Evolutionary conservation across 2,329 filamentous ascomycete genomes (phyloP).

Genomic region (Epichloe sibirici): DNA sequence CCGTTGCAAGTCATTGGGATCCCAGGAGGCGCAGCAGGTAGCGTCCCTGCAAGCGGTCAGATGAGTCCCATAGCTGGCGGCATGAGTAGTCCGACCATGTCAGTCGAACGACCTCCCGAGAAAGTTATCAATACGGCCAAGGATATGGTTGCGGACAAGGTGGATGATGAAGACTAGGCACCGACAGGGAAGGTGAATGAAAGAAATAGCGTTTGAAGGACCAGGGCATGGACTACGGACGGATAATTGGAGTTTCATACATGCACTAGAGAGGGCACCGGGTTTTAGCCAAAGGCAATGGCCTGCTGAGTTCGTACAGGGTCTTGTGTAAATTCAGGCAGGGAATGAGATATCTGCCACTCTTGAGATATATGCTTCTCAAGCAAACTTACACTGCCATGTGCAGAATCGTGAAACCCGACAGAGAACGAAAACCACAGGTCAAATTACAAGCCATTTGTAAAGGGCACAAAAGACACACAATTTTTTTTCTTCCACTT

Average conservation of each 20-base stretch:
- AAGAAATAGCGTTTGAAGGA: neutral
- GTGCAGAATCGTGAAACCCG: neutral
- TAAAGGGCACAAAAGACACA: neutral
- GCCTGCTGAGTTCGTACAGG: too few species aligned
- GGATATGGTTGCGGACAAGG: conserved; percentile 39
- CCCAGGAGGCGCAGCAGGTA: conserved; percentile 16
- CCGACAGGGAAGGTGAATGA: neutral
- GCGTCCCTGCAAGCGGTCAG: conserved; percentile 18
- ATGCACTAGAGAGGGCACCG: too few species aligned
- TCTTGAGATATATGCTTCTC: neutral
- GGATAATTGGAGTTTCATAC: too few species aligned
- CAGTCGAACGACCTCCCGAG: conserved; percentile 31
- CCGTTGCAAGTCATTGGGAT: conserved; percentile 42
- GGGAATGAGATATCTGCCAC: neutral
- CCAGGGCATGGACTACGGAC: neutral
- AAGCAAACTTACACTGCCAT: neutral
- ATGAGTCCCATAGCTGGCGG: conserved; percentile 37
- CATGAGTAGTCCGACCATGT: conserved; percentile 33
- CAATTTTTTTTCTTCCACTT: too few species aligned
- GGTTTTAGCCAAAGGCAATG: too few species aligned
- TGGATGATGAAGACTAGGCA: conserved; percentile 37
- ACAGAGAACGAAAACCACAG: neutral
- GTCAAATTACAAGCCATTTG: neutral
- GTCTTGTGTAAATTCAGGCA: neutral
- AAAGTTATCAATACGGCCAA: conserved; percentile 37